A percentile compares a stretch with the other conserved stretches of the same genome.
phyloP scores from a whole-genome alignment of 257 asterid genomes.

The Datura wrightii region DNA sequence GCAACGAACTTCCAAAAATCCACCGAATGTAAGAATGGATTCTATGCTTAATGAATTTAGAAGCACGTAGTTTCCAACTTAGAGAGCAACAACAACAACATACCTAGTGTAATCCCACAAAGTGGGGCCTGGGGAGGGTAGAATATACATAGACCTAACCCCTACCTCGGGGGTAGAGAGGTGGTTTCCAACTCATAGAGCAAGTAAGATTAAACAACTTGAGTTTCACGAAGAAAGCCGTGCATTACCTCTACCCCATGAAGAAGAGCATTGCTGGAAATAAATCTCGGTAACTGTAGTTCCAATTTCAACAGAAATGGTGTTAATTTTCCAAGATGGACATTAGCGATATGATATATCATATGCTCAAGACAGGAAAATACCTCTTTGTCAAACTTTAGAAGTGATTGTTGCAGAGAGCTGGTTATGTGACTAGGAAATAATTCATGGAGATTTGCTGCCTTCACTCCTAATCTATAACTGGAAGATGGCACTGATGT shows the following conservation, averaged over 20 bases:
- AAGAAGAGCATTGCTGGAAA: conserved; percentile 75
- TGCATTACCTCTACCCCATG: conserved; percentile 59
- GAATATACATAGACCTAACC: no score
- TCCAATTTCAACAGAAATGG: conserved; percentile 24
- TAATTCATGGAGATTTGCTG: conserved; percentile 79
- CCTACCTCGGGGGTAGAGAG: no score
- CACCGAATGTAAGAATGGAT: background rate
- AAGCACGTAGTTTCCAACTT: background rate
- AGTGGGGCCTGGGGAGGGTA: no score
- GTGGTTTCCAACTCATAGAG: background rate
- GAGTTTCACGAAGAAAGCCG: background rate
- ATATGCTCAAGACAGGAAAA: background rate
- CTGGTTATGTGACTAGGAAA: conserved; percentile 71
- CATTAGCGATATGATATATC: background rate
- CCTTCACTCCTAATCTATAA: conserved; percentile 86
- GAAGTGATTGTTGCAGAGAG: conserved; percentile 74
- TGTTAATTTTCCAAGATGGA: background rate
- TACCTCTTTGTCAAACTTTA: conserved; percentile 83
- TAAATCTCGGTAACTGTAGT: conserved; percentile 81
- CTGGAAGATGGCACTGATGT: conserved; percentile 81
- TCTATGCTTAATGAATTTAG: background rate
- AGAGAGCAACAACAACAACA: no score
- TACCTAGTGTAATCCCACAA: no score
- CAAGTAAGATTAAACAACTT: background rate
- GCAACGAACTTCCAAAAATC: background rate